A percentile compares a stretch with the other conserved stretches of the same genome.
These are phyloP conservation scores for Raphanus sativus DNA, from an alignment of 345 rosid species.

Conservation along the genomic window DNA sequence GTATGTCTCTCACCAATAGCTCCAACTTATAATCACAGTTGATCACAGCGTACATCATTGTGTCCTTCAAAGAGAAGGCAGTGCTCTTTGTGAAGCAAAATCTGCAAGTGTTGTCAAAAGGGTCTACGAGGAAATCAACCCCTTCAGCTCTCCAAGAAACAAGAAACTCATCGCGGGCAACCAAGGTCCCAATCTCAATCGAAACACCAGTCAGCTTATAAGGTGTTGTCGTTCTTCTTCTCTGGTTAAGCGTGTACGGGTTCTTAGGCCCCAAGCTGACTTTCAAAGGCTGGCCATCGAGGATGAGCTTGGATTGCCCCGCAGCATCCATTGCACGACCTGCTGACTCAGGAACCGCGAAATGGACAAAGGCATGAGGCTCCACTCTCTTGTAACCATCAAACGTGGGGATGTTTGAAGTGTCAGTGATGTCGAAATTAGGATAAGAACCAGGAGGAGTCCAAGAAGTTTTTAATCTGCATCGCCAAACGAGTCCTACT, in stretches of 20 bases:
- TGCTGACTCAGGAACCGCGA: slow-evolving; percentile 52
- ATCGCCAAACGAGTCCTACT: slow-evolving; percentile 69
- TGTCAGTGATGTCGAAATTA: slow-evolving; percentile 44
- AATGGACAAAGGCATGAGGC: slow-evolving; percentile 93
- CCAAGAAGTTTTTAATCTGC: slow-evolving; percentile 83
- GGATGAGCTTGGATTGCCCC: slow-evolving; percentile 44
- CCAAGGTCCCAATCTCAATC: slow-evolving; percentile 67
- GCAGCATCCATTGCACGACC: slow-evolving; percentile 53
- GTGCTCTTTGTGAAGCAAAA: slow-evolving; percentile 66
- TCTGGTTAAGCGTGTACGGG: slow-evolving; percentile 58
- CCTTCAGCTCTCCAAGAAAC: slow-evolving; percentile 66
- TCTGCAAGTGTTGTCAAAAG: slow-evolving; percentile 72
- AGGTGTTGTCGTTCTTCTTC: slow-evolving; percentile 62
- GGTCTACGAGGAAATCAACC: slow-evolving; percentile 75
- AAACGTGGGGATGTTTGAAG: slow-evolving; percentile 32
- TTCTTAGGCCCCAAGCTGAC: slow-evolving; percentile 75
- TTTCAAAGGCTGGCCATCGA: slow-evolving; percentile 50
- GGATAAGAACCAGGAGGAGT: slow-evolving; percentile 86
- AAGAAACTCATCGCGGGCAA: slow-evolving; percentile 52
- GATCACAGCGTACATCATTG: slow-evolving; percentile 49
- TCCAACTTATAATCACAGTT: slow-evolving; percentile 84
- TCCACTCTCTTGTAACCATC: slow-evolving; percentile 58
- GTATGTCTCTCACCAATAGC: slow-evolving; percentile 71
- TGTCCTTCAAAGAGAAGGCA: slow-evolving; percentile 64
- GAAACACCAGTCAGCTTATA: slow-evolving; percentile 53